Conservation (phyloP, 1,139 yeast species). For the Lodderomyces theae region DNA sequence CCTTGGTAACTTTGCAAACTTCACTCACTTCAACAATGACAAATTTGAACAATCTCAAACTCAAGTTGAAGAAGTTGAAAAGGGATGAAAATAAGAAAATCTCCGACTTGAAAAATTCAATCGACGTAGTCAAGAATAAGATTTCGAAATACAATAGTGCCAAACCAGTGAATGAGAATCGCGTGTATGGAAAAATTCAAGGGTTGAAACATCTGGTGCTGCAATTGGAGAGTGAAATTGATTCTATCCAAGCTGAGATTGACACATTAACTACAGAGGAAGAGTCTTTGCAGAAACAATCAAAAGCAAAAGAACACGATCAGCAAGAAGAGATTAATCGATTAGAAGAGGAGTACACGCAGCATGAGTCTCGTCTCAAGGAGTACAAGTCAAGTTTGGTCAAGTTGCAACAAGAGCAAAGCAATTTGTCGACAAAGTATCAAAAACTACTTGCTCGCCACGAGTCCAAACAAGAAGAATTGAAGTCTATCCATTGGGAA, state of each 20-base stretch:
- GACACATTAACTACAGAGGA: constrained; percentile 18
- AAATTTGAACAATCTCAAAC: constrained; percentile 48
- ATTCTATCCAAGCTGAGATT: constrained; percentile 23
- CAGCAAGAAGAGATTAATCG: constrained; percentile 22
- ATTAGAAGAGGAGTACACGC: constrained; percentile 23
- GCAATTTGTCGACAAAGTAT: constrained; percentile 22
- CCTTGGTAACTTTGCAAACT: constrained; percentile 58
- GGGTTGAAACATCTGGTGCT: constrained; percentile 42
- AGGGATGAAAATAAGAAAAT: constrained; percentile 60
- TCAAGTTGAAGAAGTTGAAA: constrained; percentile 55
- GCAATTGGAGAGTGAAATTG: constrained; percentile 41
- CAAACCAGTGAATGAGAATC: constrained; percentile 26
- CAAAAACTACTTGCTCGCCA: constrained; percentile 29
- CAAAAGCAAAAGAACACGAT: constrained; percentile 20
- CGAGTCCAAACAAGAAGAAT: constrained; percentile 25
- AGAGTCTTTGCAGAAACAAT: constrained; percentile 18
- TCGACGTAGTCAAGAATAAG: constrained; percentile 52
- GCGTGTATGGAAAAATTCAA: constrained; percentile 38
- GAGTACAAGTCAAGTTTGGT: constrained; percentile 24
- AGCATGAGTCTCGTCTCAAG: constrained; percentile 27
- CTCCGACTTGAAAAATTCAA: constrained; percentile 52
- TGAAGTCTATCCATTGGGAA: constrained; percentile 25
- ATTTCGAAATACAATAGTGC: constrained; percentile 34
- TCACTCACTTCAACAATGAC: constrained; percentile 62
- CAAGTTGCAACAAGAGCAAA: constrained; percentile 22